Evolutionary conservation across 2,329 filamentous ascomycete species (phyloP).

Genomic region (Fusarium nodosum): DNA sequence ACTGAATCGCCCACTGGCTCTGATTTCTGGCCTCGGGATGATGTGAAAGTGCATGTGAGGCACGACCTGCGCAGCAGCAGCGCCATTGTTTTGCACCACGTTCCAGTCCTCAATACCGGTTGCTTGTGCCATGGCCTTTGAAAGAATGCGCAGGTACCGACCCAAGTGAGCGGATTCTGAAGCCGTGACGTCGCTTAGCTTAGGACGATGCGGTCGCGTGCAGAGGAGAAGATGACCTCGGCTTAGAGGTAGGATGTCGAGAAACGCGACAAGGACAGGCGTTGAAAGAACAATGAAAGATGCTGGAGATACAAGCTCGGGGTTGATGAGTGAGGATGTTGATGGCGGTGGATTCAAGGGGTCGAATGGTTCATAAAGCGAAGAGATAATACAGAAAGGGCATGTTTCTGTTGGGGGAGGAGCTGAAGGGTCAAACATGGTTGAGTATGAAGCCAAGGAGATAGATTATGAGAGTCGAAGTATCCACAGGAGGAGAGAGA

Average conservation of each 20-base stretch:
- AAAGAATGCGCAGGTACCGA: constrained; percentile 77
- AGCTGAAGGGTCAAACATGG: constrained; percentile 56
- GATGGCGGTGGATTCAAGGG: constrained; percentile 59
- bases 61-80: constrained; percentile 90
- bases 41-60: constrained; percentile 96
- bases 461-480: not conserved
- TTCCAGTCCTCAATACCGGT: constrained; percentile 90
- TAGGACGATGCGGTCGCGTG: constrained; percentile 81
- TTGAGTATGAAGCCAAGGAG: not conserved
- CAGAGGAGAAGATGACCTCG: constrained; percentile 86
- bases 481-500: not conserved
- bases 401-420: constrained; percentile 59
- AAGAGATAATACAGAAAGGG: constrained; percentile 73
- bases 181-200: constrained; percentile 77
- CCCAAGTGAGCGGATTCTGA: constrained; percentile 77
- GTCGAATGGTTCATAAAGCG: constrained; percentile 63
- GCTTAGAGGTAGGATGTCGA: constrained; percentile 92
- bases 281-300: constrained; percentile 82
- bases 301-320: constrained; percentile 57
- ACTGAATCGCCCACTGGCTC: constrained; percentile 65
- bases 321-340: constrained; percentile 50
- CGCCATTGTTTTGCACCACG: constrained; percentile 95
- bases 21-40: constrained; percentile 83
- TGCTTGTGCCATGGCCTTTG: constrained; percentile 75
- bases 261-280: constrained; percentile 82